phyloP scores from a whole-genome alignment of 192 early-diverging fungal genomes.

The Coemansia sp. region DNA sequence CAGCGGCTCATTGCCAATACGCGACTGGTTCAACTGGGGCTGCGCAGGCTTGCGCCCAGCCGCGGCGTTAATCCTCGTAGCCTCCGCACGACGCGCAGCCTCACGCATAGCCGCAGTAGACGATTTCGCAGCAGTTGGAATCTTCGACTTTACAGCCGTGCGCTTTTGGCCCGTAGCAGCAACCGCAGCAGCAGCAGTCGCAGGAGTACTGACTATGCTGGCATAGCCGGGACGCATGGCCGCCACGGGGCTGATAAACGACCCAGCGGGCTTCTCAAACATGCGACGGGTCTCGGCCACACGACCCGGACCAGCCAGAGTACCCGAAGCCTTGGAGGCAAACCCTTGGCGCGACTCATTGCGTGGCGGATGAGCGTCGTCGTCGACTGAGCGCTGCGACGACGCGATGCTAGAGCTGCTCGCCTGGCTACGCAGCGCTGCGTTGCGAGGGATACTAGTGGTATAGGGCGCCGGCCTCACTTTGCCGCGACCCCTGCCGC shows the following conservation, averaged over 20 bases:
- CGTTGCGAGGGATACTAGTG: constrained; percentile 29
- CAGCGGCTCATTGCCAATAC: constrained; percentile 22
- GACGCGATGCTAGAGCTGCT: constrained; percentile 21
- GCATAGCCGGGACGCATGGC: constrained; percentile 48
- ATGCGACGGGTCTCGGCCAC: constrained; percentile 43
- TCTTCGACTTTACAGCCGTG: not conserved
- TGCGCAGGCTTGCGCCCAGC: not conserved
- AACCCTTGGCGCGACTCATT: constrained; percentile 19
- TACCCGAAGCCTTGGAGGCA: not conserved
- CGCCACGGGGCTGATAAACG: constrained; percentile 34
- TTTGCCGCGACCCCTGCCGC: constrained; percentile 21
- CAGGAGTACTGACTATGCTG: constrained; percentile 19
- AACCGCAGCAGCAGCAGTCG: not conserved
- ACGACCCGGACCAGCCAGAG: constrained; percentile 12
- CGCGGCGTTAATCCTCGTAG: constrained; percentile 19
- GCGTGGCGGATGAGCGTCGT: constrained; percentile 18
- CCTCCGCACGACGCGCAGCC: constrained; percentile 37
- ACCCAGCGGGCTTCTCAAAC: constrained; percentile 24
- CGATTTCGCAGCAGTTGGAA: constrained; percentile 19
- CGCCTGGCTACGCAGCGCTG: constrained; percentile 2
- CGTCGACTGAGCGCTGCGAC: not conserved
- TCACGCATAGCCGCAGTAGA: constrained; percentile 48
- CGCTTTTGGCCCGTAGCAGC: not conserved
- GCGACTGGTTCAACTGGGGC: not conserved
- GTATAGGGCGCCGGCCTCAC: not conserved